phyloP scores from a whole-genome alignment of 495 filamentous ascomycete species.

The Penicillium lagena region DNA sequence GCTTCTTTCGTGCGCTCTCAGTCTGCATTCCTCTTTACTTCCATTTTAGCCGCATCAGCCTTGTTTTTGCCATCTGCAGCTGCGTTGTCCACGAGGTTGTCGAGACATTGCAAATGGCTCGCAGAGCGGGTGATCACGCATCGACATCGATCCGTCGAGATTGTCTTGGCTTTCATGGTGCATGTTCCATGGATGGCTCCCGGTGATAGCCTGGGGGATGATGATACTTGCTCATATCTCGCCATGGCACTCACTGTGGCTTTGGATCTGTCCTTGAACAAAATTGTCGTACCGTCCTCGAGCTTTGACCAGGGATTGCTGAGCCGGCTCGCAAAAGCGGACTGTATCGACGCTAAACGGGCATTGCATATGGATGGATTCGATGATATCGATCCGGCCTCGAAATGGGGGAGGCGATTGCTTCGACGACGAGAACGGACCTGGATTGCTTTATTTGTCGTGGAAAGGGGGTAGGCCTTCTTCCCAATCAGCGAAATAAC shows the following conservation, averaged over 20 bases:
- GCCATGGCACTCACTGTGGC: conserved; percentile 63
- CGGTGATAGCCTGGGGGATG: conserved; percentile 58
- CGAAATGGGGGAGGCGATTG: conserved; percentile 51
- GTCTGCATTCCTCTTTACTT: conserved; percentile 66
- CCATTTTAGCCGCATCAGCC: conserved; percentile 57
- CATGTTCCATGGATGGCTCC: conserved; percentile 73
- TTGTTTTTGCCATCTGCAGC: conserved; percentile 57
- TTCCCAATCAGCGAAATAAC: not conserved
- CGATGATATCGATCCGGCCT: conserved; percentile 52
- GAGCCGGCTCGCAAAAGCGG: conserved; percentile 48
- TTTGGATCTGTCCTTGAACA: conserved; percentile 62
- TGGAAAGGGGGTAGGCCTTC: conserved; percentile 56
- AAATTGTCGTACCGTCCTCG: conserved; percentile 52
- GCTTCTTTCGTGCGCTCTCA: conserved; percentile 56
- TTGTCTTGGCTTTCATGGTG: conserved; percentile 69
- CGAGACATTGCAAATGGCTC: conserved; percentile 56
- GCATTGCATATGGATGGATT: conserved; percentile 64
- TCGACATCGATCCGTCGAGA: conserved; percentile 61
- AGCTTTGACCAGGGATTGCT: conserved; percentile 42
- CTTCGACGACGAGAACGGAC: conserved; percentile 59
- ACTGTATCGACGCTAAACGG: conserved; percentile 59
- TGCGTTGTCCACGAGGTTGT: conserved; percentile 56
- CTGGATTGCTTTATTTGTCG: conserved; percentile 65
- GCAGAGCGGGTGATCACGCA: conserved; percentile 52
- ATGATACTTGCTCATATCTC: conserved; percentile 67